Evolutionary conservation across 257 asterid species (phyloP), one percentile per base, ranked within the genome.

Genomic region (Jacaranda mimosifolia): DNA sequence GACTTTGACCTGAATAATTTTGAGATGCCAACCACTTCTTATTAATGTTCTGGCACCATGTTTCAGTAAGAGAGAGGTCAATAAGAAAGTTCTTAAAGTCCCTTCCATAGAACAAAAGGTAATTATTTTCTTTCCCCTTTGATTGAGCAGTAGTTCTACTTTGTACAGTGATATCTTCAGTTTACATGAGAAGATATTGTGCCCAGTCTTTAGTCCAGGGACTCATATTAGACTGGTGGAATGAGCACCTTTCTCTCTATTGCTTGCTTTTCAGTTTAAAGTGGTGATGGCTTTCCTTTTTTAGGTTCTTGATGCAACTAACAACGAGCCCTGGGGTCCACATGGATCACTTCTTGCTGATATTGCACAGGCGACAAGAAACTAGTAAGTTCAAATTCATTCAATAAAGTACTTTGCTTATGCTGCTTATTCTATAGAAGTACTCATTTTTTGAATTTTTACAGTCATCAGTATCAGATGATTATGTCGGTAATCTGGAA

Each of bases 271-370:
- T 70, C 26, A 6, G 77, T 74, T 26, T 69, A 58, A 63, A 73
- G 53, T 68, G 65, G 62, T 59, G 40, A 68, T 68, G 26, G 63
- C 32, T 63, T 71, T 80, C 63, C 51, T 21, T 49, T 57, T 72
- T 80, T 78, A 95, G 99, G 97, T 95, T 76, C 98, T 95, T 72
- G 98, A 95, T 83, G 97, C 97, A 63, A 95, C 98, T 75, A 95
- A 96, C 90, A 95, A 95, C 76, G 98, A 95, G 84, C 91, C 97
- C 52, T 92, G 98, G 98, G 99, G 97, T 76, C 98, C 99, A 74
- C 98, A 93, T 84, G 98, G 99, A 76, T 76, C 96, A 21, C 89
- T 84, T 82, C 98, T 95, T 80, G 93, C 97, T 77, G 98, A 95
- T 80, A 89, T 93, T 85, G 97, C 98, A 45, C 94, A 95, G 78